phyloP scores from a whole-genome alignment of 768 basidiomycete species.

The Panaeolus cyanescens region DNA sequence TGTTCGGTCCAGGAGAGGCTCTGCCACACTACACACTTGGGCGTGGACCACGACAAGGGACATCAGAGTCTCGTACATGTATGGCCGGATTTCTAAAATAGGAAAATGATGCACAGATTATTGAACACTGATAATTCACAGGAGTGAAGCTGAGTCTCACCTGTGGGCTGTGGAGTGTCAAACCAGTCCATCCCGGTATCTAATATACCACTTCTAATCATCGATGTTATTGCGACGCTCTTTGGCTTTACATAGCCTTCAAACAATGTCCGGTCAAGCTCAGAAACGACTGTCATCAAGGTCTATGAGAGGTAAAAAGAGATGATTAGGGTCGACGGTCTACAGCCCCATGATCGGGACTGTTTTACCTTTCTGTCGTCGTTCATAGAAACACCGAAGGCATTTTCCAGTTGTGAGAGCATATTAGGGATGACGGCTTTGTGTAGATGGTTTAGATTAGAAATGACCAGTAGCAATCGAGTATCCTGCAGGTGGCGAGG shows the following conservation, averaged over 20 bases:
- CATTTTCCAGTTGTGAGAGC: slow-evolving; percentile 76
- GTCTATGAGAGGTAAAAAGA: slow-evolving; percentile 42
- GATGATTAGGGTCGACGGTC: slow-evolving; percentile 3
- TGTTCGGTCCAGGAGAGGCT: slow-evolving; percentile 79
- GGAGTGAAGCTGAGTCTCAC: slow-evolving; percentile 39
- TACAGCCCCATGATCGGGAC: slow-evolving; percentile 12
- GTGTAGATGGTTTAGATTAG: slow-evolving; percentile 82
- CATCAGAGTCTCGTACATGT: slow-evolving; percentile 89
- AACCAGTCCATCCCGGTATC: slow-evolving; percentile 89
- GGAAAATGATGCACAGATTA: slow-evolving; percentile 1
- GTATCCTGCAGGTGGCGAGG: slow-evolving; percentile 59
- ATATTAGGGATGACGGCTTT: slow-evolving; percentile 73
- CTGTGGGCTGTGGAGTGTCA: slow-evolving; percentile 89
- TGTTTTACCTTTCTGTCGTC: slow-evolving; percentile 68
- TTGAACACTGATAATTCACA: slow-evolving; percentile 10
- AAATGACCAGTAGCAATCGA: slow-evolving; percentile 83
- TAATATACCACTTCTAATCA: slow-evolving; percentile 80
- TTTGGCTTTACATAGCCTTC: slow-evolving; percentile 86
- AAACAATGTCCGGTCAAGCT: slow-evolving; percentile 89
- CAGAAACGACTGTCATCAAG: slow-evolving; percentile 73
- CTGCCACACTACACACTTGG: slow-evolving; percentile 81
- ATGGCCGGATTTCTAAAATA: slow-evolving; percentile 80
- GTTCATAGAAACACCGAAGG: slow-evolving; percentile 69
- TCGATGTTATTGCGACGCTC: slow-evolving; percentile 60
- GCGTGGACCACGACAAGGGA: slow-evolving; percentile 91